These are phyloP conservation scores for Apiospora aurea DNA, from an alignment of 2,329 filamentous ascomycete genomes.

Conservation along the genomic window DNA sequence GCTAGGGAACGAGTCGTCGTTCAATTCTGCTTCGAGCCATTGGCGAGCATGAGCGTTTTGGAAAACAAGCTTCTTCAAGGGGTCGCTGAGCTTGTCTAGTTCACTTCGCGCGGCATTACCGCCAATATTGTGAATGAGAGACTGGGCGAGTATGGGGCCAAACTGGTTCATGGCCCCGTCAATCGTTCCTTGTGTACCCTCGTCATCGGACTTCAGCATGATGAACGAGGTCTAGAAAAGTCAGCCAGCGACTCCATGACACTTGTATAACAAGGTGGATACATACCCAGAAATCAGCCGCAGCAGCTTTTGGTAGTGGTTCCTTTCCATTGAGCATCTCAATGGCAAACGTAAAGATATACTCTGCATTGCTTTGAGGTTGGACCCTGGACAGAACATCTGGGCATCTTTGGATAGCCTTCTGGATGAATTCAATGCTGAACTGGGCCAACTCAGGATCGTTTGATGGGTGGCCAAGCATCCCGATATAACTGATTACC, in stretches of 20 bases:
- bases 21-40: constrained; percentile 70
- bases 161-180: constrained; percentile 62
- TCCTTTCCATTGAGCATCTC: constrained; percentile 75
- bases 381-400: constrained; percentile 67
- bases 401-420: constrained; percentile 67
- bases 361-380: constrained; percentile 63
- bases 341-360: constrained; percentile 75
- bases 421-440: constrained; percentile 74
- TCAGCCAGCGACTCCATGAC: not conserved
- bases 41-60: constrained; percentile 61
- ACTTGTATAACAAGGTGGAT: not conserved
- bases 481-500: constrained; percentile 67
- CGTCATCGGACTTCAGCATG: constrained; percentile 51
- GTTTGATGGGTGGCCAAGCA: constrained; percentile 66
- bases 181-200: constrained; percentile 51
- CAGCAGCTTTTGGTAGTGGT: constrained; percentile 76
- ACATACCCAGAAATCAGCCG: constrained; percentile 78
- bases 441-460: constrained; percentile 78
- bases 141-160: constrained; percentile 65
- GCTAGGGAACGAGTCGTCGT: constrained; percentile 63
- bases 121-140: constrained; percentile 70
- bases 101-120: constrained; percentile 75
- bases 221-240: constrained; percentile 59
- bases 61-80: constrained; percentile 71
- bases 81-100: constrained; percentile 73